A percentile compares a stretch with the other conserved stretches of the same genome.
These are phyloP conservation scores for Claviceps pazoutovae DNA, from an alignment of 2,329 filamentous ascomycete genomes.

Conservation along the genomic window DNA sequence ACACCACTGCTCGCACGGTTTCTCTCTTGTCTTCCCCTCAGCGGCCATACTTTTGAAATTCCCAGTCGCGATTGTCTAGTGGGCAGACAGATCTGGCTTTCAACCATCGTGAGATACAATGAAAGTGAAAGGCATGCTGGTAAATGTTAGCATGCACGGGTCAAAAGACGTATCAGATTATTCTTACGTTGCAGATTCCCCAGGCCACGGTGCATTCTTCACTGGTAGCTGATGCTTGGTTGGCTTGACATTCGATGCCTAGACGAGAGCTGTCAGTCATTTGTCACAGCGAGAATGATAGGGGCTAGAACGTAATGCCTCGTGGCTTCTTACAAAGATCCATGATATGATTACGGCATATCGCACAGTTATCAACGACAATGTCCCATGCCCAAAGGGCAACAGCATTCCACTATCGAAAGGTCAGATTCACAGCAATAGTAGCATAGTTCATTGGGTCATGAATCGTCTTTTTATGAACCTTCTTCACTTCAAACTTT, in stretches of 20 bases:
- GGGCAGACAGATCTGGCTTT: conserved; percentile 99
- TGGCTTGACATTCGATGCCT: conserved; percentile 98
- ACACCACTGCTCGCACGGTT: neutral
- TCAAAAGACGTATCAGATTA: neutral
- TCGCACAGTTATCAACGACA: conserved; percentile 97
- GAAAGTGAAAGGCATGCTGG: conserved; percentile 98
- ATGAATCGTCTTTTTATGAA: conserved; percentile 20
- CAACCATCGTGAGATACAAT: conserved; percentile 97
- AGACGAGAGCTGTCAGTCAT: conserved; percentile 20
- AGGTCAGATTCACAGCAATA: neutral
- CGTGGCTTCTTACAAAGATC: conserved; percentile 62
- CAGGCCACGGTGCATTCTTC: conserved; percentile 98
- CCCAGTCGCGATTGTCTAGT: conserved; percentile 96
- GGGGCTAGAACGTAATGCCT: neutral
- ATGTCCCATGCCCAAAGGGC: conserved; percentile 99
- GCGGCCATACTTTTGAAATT: conserved; percentile 96
- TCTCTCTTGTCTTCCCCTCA: conserved; percentile 18
- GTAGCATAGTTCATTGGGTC: neutral
- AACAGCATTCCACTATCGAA: conserved; percentile 82
- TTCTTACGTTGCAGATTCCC: conserved; percentile 92
- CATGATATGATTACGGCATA: conserved; percentile 99
- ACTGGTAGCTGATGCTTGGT: conserved; percentile 91
- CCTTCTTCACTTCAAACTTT: conserved; percentile 98
- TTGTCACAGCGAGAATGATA: neutral
- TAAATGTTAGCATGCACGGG: conserved; percentile 19